Conservation (phyloP, 2,329 filamentous ascomycete species). For the Cladobotryum protrusum region DNA sequence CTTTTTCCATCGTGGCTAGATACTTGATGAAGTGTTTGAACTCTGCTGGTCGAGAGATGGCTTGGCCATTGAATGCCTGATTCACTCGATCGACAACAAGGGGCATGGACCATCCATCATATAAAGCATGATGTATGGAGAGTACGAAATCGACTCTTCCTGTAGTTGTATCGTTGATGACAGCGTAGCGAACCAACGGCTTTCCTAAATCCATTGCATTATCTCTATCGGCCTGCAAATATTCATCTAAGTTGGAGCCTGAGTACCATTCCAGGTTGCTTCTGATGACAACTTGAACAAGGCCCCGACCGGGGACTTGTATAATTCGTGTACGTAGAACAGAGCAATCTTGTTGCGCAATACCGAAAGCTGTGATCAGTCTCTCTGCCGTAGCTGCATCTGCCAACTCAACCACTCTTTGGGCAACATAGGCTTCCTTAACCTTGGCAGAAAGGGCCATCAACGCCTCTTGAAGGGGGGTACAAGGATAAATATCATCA, state of each 20-base stretch:
- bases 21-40: slow-evolving; percentile 48
- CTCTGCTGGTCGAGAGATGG: slow-evolving; percentile 28
- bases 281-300: slow-evolving; percentile 42
- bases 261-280: slow-evolving; percentile 31
- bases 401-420: slow-evolving; percentile 38
- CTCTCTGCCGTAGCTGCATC: slow-evolving; percentile 29
- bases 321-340: slow-evolving; percentile 46
- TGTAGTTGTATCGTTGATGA: slow-evolving; percentile 29
- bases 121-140: slow-evolving; percentile 50
- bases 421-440: slow-evolving; percentile 46
- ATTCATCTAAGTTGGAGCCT: slow-evolving; percentile 31
- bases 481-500: slow-evolving; percentile 50
- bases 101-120: slow-evolving; percentile 52
- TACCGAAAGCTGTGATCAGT: slow-evolving; percentile 38
- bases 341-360: slow-evolving; percentile 29
- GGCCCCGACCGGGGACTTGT: slow-evolving; percentile 36
- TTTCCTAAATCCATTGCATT: slow-evolving; percentile 39
- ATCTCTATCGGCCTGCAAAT: slow-evolving; percentile 34
- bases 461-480: slow-evolving; percentile 48
- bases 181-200: slow-evolving; percentile 40
- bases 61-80: slow-evolving; percentile 33
- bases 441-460: slow-evolving; percentile 47
- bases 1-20: slow-evolving; percentile 32
- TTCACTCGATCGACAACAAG: slow-evolving; percentile 44
- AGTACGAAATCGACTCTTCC: slow-evolving; percentile 40